Conservation (phyloP, 345 rosid genomes). For the Heritiera littoralis region DNA sequence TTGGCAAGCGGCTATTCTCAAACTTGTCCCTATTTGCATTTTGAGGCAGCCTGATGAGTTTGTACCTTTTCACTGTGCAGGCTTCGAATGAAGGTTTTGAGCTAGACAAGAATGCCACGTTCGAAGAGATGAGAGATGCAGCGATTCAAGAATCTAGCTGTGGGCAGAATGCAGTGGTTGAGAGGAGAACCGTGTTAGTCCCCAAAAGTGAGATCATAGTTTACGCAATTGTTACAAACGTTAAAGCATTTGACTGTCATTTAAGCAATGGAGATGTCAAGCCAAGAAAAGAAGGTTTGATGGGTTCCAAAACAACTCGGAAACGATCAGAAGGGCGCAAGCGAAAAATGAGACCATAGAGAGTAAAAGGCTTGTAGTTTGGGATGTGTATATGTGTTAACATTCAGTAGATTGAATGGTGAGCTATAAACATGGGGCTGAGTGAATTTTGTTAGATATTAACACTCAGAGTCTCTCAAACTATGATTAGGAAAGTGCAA, state of each 20-base stretch:
- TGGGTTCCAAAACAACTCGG: conserved; percentile 35
- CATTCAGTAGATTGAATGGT: conserved; percentile 15
- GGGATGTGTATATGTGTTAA: conserved; percentile 25
- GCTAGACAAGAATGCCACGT: conserved; percentile 45
- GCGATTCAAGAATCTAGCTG: conserved; percentile 52
- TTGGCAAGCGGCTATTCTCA: neutral
- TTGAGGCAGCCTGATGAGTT: neutral
- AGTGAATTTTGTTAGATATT: conserved; percentile 65
- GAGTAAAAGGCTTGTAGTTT: neutral
- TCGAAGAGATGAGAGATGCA: conserved; percentile 53
- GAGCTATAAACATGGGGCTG: conserved; percentile 37
- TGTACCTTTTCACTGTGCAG: conserved; percentile 35
- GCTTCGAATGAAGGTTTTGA: conserved; percentile 39
- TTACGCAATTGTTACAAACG: conserved; percentile 68
- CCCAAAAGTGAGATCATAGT: conserved; percentile 58
- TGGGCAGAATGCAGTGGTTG: conserved; percentile 55
- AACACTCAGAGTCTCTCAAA: conserved; percentile 52
- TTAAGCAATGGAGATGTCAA: conserved; percentile 51
- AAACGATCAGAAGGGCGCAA: conserved; percentile 59
- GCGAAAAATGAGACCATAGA: conserved; percentile 44
- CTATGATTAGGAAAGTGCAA: conserved; percentile 21
- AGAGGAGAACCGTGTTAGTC: conserved; percentile 36
- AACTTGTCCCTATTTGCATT: neutral
- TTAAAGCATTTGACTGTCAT: conserved; percentile 47
- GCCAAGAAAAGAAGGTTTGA: conserved; percentile 40